Conservation (phyloP, 1,284 basidiomycete genomes). For the Fistulinella cinereoalba region DNA sequence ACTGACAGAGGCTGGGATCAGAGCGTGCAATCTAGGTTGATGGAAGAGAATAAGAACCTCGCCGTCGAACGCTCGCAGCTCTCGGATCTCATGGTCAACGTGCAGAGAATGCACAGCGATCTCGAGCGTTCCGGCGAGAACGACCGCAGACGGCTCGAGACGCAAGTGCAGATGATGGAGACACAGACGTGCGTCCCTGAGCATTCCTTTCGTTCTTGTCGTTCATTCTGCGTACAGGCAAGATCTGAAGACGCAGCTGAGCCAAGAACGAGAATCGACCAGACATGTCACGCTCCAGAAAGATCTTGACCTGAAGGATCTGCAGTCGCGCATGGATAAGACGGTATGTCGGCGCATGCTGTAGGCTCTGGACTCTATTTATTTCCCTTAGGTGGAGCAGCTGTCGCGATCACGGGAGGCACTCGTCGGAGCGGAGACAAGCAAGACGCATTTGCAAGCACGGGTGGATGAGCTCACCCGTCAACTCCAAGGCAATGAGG, state of each 20-base stretch:
- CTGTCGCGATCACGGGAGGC: slow-evolving; percentile 70
- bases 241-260: slow-evolving; percentile 73
- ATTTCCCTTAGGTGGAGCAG: slow-evolving; percentile 52
- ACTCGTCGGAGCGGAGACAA: slow-evolving; percentile 75
- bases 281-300: slow-evolving; percentile 72
- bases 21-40: slow-evolving; percentile 75
- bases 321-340: slow-evolving; percentile 73
- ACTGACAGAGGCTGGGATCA: slow-evolving; percentile 28
- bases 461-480: slow-evolving; percentile 69
- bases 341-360: slow-evolving; percentile 44
- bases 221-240: slow-evolving; percentile 44
- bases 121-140: slow-evolving; percentile 80
- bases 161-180: slow-evolving; percentile 76
- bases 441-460: slow-evolving; percentile 76
- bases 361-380: slow-evolving; percentile 1
- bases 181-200: slow-evolving; percentile 60
- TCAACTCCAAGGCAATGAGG: slow-evolving; percentile 73
- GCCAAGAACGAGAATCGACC: slow-evolving; percentile 76
- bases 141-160: slow-evolving; percentile 76
- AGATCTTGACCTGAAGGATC: slow-evolving; percentile 77
- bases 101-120: slow-evolving; percentile 88
- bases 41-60: slow-evolving; percentile 82
- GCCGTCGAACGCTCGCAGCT: slow-evolving; percentile 80
- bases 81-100: slow-evolving; percentile 82
- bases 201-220: neutral